A percentile compares a stretch with the other conserved stretches of the same genome.
These are phyloP conservation scores for Podila horticola DNA, from an alignment of 192 early-diverging fungal species.

Conservation along the genomic window DNA sequence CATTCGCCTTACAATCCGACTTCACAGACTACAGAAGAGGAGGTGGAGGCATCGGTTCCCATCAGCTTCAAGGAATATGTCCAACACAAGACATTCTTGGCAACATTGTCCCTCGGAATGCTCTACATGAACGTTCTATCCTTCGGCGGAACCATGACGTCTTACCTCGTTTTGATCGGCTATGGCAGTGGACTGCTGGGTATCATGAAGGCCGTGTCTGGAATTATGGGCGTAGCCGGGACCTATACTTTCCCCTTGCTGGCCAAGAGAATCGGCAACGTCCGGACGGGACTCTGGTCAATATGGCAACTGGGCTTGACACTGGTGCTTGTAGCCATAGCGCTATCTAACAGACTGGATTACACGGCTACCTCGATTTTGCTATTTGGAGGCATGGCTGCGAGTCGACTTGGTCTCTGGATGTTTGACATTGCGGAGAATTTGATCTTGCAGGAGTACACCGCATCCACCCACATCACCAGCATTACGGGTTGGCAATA, in stretches of 20 bases:
- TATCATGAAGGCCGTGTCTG: constrained; percentile 36
- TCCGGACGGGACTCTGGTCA: constrained; percentile 41
- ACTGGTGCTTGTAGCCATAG: constrained; percentile 7
- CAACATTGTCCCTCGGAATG: constrained; percentile 26
- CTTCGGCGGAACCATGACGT: constrained; percentile 43
- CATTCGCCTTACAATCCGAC: constrained; percentile 8
- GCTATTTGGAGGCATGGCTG: constrained; percentile 46
- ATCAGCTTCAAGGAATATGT: constrained; percentile 17
- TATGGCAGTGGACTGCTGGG: constrained; percentile 28
- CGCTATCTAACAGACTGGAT: constrained; percentile 15
- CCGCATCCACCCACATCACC: constrained; percentile 11
- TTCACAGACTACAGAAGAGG: not conserved
- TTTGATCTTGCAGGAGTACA: constrained; percentile 36
- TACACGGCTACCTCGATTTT: constrained; percentile 8
- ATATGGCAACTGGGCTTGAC: constrained; percentile 28
- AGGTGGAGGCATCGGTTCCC: not conserved
- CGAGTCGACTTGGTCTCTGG: constrained; percentile 46
- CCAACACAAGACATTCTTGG: constrained; percentile 31
- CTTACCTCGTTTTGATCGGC: constrained; percentile 33
- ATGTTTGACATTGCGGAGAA: constrained; percentile 42
- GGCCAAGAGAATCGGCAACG: constrained; percentile 24
- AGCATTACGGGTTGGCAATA: constrained; percentile 40
- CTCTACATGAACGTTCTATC: constrained; percentile 46
- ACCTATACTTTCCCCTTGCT: constrained; percentile 17
- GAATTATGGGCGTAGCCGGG: constrained; percentile 21